Evolutionary conservation across 2,329 filamentous ascomycete species (phyloP).

Genomic region (Pseudogymnoascus sp.): DNA sequence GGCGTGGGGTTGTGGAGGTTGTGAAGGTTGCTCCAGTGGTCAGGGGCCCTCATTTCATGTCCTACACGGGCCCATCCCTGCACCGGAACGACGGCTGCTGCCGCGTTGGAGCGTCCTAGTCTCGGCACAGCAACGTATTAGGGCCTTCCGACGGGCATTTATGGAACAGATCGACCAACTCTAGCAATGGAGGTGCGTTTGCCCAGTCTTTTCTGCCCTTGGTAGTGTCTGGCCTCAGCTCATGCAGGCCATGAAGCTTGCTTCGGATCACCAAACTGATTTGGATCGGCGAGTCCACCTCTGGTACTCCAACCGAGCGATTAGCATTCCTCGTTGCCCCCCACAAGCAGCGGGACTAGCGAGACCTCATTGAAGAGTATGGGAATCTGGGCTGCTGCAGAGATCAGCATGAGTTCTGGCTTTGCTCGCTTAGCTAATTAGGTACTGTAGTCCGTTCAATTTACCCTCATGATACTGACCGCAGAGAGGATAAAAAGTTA

Average conservation of each 20-base stretch:
- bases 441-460: neutral
- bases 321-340: neutral
- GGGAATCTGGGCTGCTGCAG: neutral
- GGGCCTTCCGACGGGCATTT: neutral
- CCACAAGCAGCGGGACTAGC: neutral
- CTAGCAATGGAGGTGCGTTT: neutral
- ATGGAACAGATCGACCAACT: neutral
- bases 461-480: neutral
- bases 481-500: neutral
- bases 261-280: neutral
- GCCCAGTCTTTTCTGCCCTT: neutral
- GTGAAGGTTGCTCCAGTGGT: neutral
- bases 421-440: neutral
- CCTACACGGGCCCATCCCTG: constrained; percentile 3
- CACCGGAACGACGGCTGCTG: constrained; percentile 7
- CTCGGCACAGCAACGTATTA: neutral
- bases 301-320: neutral
- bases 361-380: neutral
- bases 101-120: neutral
- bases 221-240: constrained; percentile 2
- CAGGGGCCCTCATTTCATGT: constrained; percentile 5
- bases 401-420: neutral
- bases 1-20: neutral
- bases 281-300: neutral
- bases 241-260: neutral